These are phyloP conservation scores for Plantago rigida DNA, from an alignment of 305 asterid species.

Conservation along the genomic window DNA sequence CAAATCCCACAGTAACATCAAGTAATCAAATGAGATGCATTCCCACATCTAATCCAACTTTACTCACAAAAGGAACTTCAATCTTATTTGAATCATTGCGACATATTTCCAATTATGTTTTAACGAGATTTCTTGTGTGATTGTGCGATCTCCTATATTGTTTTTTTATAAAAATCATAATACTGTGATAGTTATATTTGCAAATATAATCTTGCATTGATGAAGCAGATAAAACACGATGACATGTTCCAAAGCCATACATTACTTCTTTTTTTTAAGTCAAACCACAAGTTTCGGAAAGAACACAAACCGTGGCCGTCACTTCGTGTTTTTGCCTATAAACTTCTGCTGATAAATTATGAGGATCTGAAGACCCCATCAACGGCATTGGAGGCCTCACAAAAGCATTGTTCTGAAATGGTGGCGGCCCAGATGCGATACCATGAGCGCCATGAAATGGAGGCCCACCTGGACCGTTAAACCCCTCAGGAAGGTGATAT, in stretches of 20 bases:
- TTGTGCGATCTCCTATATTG: not conserved
- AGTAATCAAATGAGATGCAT: too few relatives aligned
- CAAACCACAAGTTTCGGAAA: slow-evolving; percentile 2
- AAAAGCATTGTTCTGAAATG: slow-evolving; percentile 47
- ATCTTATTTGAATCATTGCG: too few relatives aligned
- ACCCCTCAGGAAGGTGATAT: slow-evolving; percentile 49
- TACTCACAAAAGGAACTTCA: too few relatives aligned
- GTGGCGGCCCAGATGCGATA: slow-evolving; percentile 49
- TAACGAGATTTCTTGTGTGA: too few relatives aligned
- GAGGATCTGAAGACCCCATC: slow-evolving; percentile 65
- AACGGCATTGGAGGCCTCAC: slow-evolving; percentile 54
- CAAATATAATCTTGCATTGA: not conserved
- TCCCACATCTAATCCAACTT: too few relatives aligned
- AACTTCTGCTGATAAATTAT: slow-evolving; percentile 52
- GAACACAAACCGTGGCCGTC: slow-evolving; percentile 74
- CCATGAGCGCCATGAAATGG: slow-evolving; percentile 52
- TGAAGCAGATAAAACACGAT: not conserved
- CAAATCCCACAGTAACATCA: too few relatives aligned
- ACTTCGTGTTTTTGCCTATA: slow-evolving; percentile 93
- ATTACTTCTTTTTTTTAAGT: too few relatives aligned
- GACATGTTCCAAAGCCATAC: too few relatives aligned
- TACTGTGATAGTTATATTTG: not conserved
- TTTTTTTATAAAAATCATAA: not conserved
- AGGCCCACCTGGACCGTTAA: slow-evolving; percentile 45
- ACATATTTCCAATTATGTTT: too few relatives aligned